Percentiles rank a stretch among this genome's conserved stretches.
phyloP scores from a whole-genome alignment of 2,329 filamentous ascomycete species.

The Chaetomiaceae sp. region DNA sequence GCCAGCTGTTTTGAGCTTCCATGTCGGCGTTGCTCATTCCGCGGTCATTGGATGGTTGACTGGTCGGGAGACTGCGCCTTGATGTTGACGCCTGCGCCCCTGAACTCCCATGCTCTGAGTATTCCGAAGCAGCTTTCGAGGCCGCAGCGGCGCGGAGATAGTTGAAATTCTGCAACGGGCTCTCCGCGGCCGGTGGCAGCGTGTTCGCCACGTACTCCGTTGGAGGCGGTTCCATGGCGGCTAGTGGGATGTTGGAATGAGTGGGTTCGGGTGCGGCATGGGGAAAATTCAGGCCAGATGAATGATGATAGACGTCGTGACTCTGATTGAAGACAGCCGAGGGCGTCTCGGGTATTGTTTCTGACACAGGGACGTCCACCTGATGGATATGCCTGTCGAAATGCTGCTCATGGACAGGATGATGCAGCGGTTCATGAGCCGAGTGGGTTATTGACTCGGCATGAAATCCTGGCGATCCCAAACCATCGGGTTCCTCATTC shows the following conservation, averaged over 20 bases:
- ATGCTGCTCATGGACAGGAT: conserved; percentile 12
- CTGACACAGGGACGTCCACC: conserved; percentile 7
- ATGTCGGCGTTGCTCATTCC: not conserved
- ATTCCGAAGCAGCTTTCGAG: conserved; percentile 3
- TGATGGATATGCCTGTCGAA: conserved; percentile 23
- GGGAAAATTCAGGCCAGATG: conserved; percentile 19
- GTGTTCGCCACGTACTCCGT: conserved; percentile 15
- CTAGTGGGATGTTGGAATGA: conserved; percentile 8
- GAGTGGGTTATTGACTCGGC: not conserved
- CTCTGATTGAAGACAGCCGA: conserved; percentile 12
- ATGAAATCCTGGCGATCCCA: conserved; percentile 26
- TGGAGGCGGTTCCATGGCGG: conserved; percentile 9
- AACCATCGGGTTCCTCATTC: conserved; percentile 23
- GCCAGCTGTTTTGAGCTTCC: conserved; percentile 14
- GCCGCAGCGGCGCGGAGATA: conserved; percentile 15
- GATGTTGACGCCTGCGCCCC: conserved; percentile 2
- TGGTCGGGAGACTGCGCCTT: conserved; percentile 17
- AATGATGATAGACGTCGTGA: conserved; percentile 19
- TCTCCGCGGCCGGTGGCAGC: conserved; percentile 5
- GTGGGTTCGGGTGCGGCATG: conserved; percentile 7
- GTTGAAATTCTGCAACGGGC: conserved; percentile 12
- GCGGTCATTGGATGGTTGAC: conserved; percentile 10
- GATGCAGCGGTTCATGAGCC: not conserved
- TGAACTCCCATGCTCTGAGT: conserved; percentile 14
- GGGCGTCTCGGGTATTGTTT: conserved; percentile 12